Percentiles rank a stretch among this genome's conserved stretches.
Conservation (phyloP, 75 land plant species). For the Cunninghamia lanceolata region DNA sequence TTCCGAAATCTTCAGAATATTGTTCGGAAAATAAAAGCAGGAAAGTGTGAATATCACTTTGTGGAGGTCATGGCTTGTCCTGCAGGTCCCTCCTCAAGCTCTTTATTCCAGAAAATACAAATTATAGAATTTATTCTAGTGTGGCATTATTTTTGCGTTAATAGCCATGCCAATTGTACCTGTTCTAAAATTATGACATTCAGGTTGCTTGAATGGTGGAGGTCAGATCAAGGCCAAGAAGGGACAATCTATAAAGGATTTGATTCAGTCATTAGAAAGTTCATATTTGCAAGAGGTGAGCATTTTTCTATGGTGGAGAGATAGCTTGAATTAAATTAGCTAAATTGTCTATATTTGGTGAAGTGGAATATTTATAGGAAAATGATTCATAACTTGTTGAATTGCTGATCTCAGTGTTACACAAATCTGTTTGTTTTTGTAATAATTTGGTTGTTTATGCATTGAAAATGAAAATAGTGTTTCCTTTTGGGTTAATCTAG, state of each 20-base stretch:
- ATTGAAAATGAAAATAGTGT: too few relatives aligned
- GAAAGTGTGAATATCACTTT: conserved; percentile 88
- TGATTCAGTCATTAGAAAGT: conserved; percentile 70
- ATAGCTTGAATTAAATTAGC: background rate
- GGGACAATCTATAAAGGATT: conserved; percentile 82
- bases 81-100: conserved; percentile 53
- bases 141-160: background rate
- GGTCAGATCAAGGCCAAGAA: conserved; percentile 89
- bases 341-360: background rate
- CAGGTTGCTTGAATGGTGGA: conserved; percentile 97
- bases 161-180: background rate
- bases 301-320: background rate
- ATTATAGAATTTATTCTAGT: background rate
- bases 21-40: conserved; percentile 74
- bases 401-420: background rate
- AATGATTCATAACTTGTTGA: background rate
- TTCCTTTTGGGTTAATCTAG: too few relatives aligned
- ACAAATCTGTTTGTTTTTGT: background rate
- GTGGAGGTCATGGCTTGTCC: conserved; percentile 99
- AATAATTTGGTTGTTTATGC: background rate
- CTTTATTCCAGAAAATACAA: background rate
- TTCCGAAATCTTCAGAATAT: conserved; percentile 87
- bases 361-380: background rate
- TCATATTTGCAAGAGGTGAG: conserved; percentile 72
- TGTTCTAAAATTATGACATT: background rate